These are phyloP conservation scores for Mycena belliarum DNA, from an alignment of 768 basidiomycete species.

Conservation along the genomic window DNA sequence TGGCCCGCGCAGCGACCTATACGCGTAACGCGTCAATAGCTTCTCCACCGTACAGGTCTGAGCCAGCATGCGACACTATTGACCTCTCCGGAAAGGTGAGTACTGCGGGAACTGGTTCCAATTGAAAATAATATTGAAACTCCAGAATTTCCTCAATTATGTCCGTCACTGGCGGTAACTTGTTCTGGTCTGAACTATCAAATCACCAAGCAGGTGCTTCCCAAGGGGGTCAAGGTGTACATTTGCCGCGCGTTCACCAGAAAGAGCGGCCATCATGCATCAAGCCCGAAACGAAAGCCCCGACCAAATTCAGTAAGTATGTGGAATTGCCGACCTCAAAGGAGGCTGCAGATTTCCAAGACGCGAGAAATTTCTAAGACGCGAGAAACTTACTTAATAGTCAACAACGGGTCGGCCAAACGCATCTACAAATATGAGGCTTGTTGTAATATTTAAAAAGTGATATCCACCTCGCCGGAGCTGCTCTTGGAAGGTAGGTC, in stretches of 20 bases:
- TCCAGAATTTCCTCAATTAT: not conserved
- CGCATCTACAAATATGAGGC: too few species aligned
- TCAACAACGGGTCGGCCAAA: too few species aligned
- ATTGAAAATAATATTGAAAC: not conserved
- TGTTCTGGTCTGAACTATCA: not conserved
- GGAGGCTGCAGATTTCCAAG: not conserved
- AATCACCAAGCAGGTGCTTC: constrained; percentile 1
- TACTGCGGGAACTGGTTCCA: not conserved
- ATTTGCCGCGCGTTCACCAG: not conserved
- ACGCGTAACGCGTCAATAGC: not conserved
- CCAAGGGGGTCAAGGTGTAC: not conserved
- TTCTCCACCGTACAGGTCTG: not conserved
- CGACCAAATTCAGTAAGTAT: not conserved
- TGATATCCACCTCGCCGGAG: too few species aligned
- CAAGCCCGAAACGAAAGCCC: not conserved
- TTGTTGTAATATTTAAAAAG: too few species aligned
- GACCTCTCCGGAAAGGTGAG: constrained; percentile 1
- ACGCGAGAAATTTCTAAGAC: too few species aligned
- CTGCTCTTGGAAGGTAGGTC: too few species aligned
- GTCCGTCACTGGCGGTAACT: not conserved
- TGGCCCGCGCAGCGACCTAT: not conserved
- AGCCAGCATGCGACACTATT: not conserved
- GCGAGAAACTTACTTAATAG: too few species aligned
- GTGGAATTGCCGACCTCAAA: not conserved
- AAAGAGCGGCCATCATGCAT: not conserved